Base-by-base conservation (phyloP, 1,139 yeast genomes). In the Blastobotrys buckinghamii region DNA sequence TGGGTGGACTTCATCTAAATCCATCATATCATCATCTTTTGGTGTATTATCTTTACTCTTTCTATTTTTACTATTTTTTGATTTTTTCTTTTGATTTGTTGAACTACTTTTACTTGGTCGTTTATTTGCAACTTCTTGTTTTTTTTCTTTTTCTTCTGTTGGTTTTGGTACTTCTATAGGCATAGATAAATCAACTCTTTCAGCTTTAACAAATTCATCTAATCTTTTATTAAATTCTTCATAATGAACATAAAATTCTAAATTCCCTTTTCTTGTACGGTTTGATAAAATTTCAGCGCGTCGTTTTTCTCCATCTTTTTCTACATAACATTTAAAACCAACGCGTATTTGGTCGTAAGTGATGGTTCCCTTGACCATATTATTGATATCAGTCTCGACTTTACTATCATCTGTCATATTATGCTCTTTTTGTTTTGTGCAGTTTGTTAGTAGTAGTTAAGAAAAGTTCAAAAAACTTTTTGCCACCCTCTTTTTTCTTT, bases 141-240 rank as follows among this genome's bases (percentile, higher is more conserved):
- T 57, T 41, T 68, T 61, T 27, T 63, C 68, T 55, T 79, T 81
- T 0, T 16, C 10, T 26, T 64, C 58, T 42, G 69, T 61, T 27
- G 62, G 68, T 55, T 79, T 81, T 0, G 97, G 97, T 54, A 81
- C 72, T 35, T 78, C 78, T 53, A 90, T 78, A 0, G 88, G 85
- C 53, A 79, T 72, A 22, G 74, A 70, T 52, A 81, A 76, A 63
- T 88, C 89, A 9, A 92, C 80, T 48, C 95, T 74, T 33, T 80
- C 82, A 6, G 78, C 74, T 15, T 77, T 73, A 6, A 92, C 80
- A 97, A 97, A 92, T 65, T 92, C 98, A 70, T 92, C 99, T 59
- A 92, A 75, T 64, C 92, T 82, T 65, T 92, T 92, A 70, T 92
- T 92, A 72, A 84, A 92, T 59, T 90, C 96, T 51, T 82, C 88